Conservation (phyloP, 345 rosid genomes). For the Laguncularia racemosa region DNA sequence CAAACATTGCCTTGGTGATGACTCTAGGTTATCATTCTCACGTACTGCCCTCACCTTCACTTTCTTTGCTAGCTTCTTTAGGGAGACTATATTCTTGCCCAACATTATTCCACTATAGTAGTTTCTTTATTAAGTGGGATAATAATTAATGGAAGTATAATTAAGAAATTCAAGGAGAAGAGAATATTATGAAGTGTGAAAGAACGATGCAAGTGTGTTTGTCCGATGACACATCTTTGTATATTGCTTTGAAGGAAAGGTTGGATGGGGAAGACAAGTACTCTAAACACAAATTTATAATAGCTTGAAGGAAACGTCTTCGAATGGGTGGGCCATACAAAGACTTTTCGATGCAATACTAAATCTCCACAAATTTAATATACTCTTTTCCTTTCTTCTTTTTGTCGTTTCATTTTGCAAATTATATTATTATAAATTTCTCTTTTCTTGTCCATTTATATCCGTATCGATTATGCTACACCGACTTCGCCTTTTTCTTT, state of each 20-base stretch:
- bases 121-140: not conserved
- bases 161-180: not conserved
- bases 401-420: no score
- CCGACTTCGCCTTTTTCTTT: no score
- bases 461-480: no score
- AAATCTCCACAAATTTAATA: not conserved
- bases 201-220: no score
- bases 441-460: no score
- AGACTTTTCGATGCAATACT: slow-evolving; percentile 1
- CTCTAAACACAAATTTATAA: no score
- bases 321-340: not conserved
- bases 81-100: slow-evolving; percentile 57
- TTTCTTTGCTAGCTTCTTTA: slow-evolving; percentile 78
- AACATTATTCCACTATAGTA: slow-evolving; percentile 30
- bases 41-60: slow-evolving; percentile 40
- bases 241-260: slow-evolving; percentile 8
- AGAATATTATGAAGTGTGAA: not conserved
- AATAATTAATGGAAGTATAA: not conserved
- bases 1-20: slow-evolving; percentile 36
- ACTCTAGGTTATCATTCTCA: slow-evolving; percentile 8
- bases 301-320: not conserved
- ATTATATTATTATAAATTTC: no score
- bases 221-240: not conserved
- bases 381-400: no score
- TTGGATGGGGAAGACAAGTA: not conserved